Conservation (phyloP, 2,329 filamentous ascomycete genomes). For the Akanthomyces muscarius region DNA sequence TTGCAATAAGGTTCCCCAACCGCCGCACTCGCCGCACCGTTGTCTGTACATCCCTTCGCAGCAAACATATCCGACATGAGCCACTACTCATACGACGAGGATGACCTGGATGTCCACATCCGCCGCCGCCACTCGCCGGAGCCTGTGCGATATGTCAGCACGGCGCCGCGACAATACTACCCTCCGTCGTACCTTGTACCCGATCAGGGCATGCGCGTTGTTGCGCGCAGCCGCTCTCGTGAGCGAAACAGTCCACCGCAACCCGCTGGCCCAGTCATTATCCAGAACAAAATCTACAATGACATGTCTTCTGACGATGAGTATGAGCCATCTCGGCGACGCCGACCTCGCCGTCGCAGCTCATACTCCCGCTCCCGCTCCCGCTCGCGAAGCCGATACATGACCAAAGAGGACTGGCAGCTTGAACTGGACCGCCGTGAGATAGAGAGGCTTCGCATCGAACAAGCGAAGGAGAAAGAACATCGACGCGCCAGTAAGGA, state of each 20-base stretch:
- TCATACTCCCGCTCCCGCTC: slow-evolving; percentile 35
- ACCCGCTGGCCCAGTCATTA: slow-evolving; percentile 44
- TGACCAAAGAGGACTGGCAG: slow-evolving; percentile 43
- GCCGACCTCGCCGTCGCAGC: slow-evolving; percentile 26
- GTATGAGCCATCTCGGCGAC: slow-evolving; percentile 28
- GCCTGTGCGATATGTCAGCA: slow-evolving; percentile 44
- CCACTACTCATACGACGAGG: slow-evolving; percentile 48
- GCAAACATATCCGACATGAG: slow-evolving; percentile 26
- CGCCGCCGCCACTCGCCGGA: slow-evolving; percentile 39
- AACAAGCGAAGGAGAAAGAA: slow-evolving; percentile 35
- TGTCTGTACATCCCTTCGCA: not conserved
- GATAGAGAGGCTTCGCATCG: slow-evolving; percentile 43
- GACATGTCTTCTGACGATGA: slow-evolving; percentile 44
- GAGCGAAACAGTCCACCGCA: slow-evolving; percentile 29
- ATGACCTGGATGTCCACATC: slow-evolving; percentile 52
- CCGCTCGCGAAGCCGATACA: slow-evolving; percentile 30
- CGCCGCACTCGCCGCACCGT: not conserved
- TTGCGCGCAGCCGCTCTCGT: slow-evolving; percentile 36
- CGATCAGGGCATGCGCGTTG: slow-evolving; percentile 44
- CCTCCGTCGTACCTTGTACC: slow-evolving; percentile 40
- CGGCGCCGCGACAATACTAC: slow-evolving; percentile 36
- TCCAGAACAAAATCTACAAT: slow-evolving; percentile 54
- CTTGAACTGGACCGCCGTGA: slow-evolving; percentile 38
- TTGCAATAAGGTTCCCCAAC: not conserved
- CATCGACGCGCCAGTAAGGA: slow-evolving; percentile 37